phyloP scores from a whole-genome alignment of 2,329 filamentous ascomycete genomes.

The Cercospora janseana region DNA sequence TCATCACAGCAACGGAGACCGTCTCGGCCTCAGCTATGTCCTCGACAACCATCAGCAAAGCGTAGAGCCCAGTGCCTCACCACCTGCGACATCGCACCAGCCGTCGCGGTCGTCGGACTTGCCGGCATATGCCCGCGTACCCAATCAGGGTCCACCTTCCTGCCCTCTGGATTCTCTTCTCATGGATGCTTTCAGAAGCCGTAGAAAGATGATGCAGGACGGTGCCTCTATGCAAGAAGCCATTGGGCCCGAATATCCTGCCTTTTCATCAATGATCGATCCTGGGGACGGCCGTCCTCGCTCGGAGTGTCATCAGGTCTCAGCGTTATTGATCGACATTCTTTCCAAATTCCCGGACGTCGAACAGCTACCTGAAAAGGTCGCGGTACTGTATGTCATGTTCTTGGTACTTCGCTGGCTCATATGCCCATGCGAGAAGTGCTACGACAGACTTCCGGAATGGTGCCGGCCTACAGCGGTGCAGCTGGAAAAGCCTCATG shows the following conservation, averaged over 20 bases:
- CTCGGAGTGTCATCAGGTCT: constrained; percentile 65
- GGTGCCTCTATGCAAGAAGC: constrained; percentile 65
- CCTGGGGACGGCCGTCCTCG: constrained; percentile 44
- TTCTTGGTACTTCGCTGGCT: constrained; percentile 82
- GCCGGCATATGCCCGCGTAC: constrained; percentile 39
- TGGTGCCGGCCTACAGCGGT: constrained; percentile 67
- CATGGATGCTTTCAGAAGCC: constrained; percentile 72
- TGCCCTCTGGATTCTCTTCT: constrained; percentile 78
- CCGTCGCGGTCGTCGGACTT: constrained; percentile 23
- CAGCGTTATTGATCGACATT: constrained; percentile 82
- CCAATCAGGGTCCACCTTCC: constrained; percentile 62
- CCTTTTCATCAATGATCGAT: constrained; percentile 74
- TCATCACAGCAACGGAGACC: constrained; percentile 5
- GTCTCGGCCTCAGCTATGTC: constrained; percentile 60
- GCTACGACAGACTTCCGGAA: constrained; percentile 72
- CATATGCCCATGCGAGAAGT: constrained; percentile 73
- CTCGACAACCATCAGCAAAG: constrained; percentile 49
- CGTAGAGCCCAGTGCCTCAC: constrained; percentile 16
- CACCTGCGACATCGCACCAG: constrained; percentile 14
- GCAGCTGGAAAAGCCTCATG: constrained; percentile 68
- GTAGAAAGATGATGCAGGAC: constrained; percentile 63
- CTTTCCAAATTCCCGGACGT: constrained; percentile 80
- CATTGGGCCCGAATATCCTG: constrained; percentile 74
- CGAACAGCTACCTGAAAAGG: constrained; percentile 72
- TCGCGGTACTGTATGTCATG: constrained; percentile 81